phyloP scores from a whole-genome alignment of 805 yeast genomes.

The Kodamaea kakaduensis region DNA sequence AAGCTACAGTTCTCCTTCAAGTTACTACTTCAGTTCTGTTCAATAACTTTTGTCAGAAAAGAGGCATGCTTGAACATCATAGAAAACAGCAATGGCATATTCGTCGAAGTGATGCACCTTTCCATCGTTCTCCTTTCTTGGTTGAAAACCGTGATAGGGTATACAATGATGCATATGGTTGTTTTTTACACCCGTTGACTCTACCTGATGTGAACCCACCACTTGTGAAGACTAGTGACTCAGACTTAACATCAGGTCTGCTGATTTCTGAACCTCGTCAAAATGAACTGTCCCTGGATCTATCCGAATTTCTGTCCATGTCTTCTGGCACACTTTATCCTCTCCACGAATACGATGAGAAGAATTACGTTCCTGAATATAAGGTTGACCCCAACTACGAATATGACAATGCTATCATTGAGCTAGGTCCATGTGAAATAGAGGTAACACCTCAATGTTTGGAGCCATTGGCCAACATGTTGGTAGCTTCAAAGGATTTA shows the following conservation, averaged over 20 bases:
- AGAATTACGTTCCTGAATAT: conserved; percentile 24
- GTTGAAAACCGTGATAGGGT: conserved; percentile 46
- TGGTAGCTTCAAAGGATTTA: conserved; percentile 30
- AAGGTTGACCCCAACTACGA: conserved; percentile 39
- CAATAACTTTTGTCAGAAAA: conserved; percentile 56
- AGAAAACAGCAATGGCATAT: conserved; percentile 62
- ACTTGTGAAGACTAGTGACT: neutral
- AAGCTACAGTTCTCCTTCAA: conserved; percentile 28
- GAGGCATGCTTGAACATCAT: conserved; percentile 43
- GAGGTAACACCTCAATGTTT: conserved; percentile 45
- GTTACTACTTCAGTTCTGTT: conserved; percentile 53
- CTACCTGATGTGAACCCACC: conserved; percentile 65
- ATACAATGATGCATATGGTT: conserved; percentile 49
- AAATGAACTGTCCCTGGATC: neutral
- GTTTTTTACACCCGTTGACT: conserved; percentile 57
- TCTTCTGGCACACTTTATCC: neutral
- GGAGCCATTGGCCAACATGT: conserved; percentile 33
- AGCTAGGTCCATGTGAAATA: conserved; percentile 48
- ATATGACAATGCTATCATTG: conserved; percentile 52
- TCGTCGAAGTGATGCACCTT: conserved; percentile 72
- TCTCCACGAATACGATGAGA: neutral
- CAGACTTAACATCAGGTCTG: neutral
- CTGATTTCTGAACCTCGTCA: neutral
- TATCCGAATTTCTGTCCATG: neutral
- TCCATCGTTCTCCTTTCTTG: conserved; percentile 73